Base-by-base conservation (phyloP, 495 filamentous ascomycete species). In the Penicillium paradoxum region DNA sequence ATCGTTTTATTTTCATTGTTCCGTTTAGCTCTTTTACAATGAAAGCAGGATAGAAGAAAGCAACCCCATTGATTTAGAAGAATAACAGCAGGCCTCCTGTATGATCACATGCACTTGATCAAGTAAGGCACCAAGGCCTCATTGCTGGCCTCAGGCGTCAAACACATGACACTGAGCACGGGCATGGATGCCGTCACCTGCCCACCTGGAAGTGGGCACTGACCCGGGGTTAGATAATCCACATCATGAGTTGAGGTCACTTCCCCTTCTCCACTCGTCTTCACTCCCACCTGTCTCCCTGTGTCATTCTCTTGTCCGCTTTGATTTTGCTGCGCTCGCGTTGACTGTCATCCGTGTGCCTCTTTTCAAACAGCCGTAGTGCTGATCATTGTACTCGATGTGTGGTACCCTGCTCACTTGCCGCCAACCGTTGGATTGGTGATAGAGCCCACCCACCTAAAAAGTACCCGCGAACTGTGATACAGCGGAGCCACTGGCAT, bases 341-440 rank as follows among this genome's bases (percentile, higher is more conserved):
- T 44, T 34, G 41, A 30, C 30, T 32, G 33, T 61, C 22, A 22
- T 36, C 19, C 34, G 54, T 48, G 49, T 46, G 48, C 13, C 58
- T 58, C 32, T 46, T 51, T 58, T 17, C 3, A 43, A 53, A 32
- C 45, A 53, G 63, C 63, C 46, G 51, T 30, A 10, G 51, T 58
- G 57, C 59, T 63, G 53, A 34, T 57, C 67, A 49, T 63, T 62
- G 45, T 55, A 51, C 66, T 73, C 72, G 60, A 75, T 73, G 72
- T 73, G 60, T 61, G 57, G 58, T 62, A 51, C 51, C 62, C 49
- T 60, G 63, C 36, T 65, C 45, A 46, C 51, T 52, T 54, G 58
- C 46, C 62, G 57, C 62, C 66, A 68, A 68, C 72, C 58, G 54
- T 68, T 55, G 56, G 70, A 70, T 71, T 74, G 71, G 71, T 72